Conservation (phyloP, 495 filamentous ascomycete genomes). For the Tuber aestivum region DNA sequence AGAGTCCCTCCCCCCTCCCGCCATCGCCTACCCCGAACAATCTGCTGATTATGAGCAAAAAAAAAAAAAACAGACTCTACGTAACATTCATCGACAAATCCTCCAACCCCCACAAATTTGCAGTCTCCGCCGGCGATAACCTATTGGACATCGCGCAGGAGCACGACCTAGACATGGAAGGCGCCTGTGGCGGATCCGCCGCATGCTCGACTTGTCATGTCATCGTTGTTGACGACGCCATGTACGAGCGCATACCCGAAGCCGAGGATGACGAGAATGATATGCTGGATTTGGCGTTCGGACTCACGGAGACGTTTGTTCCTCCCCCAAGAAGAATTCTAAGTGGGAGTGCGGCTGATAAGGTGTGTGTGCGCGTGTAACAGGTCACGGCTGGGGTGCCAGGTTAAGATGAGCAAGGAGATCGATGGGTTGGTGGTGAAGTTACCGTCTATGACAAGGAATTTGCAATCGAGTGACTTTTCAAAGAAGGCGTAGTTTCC, state of each 20-base stretch:
- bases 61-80: conserved; percentile 56
- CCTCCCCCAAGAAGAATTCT: background rate
- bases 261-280: conserved; percentile 97
- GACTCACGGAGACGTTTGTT: conserved; percentile 72
- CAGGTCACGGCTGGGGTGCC: conserved; percentile 79
- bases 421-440: conserved; percentile 78
- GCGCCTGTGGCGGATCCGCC: conserved; percentile 90
- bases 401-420: conserved; percentile 84
- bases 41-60: conserved; percentile 11
- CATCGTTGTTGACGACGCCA: conserved; percentile 73
- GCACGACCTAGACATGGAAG: conserved; percentile 95
- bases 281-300: conserved; percentile 96
- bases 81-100: conserved; percentile 96
- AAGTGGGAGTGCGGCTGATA: background rate
- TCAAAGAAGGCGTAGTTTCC: conserved; percentile 27
- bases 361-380: conserved; percentile 6
- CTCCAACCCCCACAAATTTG: conserved; percentile 63
- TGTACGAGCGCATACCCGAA: conserved; percentile 88
- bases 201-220: conserved; percentile 98
- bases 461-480: conserved; percentile 93
- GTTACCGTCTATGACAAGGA: conserved; percentile 88
- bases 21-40: background rate
- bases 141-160: conserved; percentile 89
- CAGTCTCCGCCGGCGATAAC: conserved; percentile 81
- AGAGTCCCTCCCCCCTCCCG: conserved; percentile 57